These are phyloP conservation scores for Rhazya stricta DNA, from an alignment of 257 asterid species.

Conservation along the genomic window DNA sequence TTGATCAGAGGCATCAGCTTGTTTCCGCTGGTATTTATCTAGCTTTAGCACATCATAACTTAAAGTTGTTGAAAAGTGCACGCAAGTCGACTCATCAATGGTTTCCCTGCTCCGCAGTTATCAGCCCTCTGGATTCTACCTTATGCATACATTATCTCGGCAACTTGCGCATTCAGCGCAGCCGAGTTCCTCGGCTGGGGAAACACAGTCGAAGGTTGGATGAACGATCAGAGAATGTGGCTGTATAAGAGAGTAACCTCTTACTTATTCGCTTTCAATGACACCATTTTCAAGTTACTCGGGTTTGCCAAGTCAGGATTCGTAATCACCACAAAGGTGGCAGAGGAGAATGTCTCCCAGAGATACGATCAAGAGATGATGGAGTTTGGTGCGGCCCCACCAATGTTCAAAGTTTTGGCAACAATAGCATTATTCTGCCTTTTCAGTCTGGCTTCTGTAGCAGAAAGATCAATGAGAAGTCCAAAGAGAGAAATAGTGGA, in stretches of 20 bases:
- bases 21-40: constrained; percentile 28
- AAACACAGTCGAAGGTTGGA: constrained; percentile 38
- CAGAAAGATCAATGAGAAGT: constrained; percentile 2
- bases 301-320: constrained; percentile 28
- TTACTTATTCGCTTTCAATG: constrained; percentile 21
- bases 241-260: constrained; percentile 31
- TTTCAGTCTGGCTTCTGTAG: constrained; percentile 8
- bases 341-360: constrained; percentile 25
- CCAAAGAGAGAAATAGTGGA: not conserved
- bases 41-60: not conserved
- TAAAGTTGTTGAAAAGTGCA: not conserved
- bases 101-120: constrained; percentile 16
- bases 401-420: constrained; percentile 28
- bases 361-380: constrained; percentile 30
- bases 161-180: constrained; percentile 21
- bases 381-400: constrained; percentile 37
- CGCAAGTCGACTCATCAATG: not conserved
- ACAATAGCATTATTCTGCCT: constrained; percentile 28
- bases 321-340: constrained; percentile 27
- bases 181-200: constrained; percentile 28
- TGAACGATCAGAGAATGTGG: constrained; percentile 39
- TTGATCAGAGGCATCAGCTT: constrained; percentile 26
- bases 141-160: constrained; percentile 18
- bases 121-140: constrained; percentile 35
- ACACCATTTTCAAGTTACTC: constrained; percentile 11